A percentile compares a stretch with the other conserved stretches of the same genome.
These are phyloP conservation scores for Trichophyton equinum DNA, from an alignment of 2,329 filamentous ascomycete species.

Conservation along the genomic window DNA sequence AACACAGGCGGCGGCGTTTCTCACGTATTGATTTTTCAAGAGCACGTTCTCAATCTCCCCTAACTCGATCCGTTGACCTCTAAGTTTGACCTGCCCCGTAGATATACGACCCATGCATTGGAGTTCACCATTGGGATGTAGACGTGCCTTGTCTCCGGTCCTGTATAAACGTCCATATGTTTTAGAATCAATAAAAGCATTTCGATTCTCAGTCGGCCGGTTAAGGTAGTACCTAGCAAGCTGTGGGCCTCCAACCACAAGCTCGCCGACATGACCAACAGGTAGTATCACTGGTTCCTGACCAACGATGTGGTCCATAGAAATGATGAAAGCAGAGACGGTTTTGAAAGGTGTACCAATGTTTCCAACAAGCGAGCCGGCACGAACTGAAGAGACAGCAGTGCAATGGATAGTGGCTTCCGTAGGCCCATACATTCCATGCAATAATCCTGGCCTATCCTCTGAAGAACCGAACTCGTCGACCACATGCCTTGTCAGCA, in stretches of 20 bases:
- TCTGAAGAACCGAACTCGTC: constrained; percentile 59
- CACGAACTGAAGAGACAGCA: constrained; percentile 50
- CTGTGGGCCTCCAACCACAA: constrained; percentile 69
- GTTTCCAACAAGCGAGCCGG: constrained; percentile 46
- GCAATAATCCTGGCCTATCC: constrained; percentile 51
- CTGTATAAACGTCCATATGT: constrained; percentile 61
- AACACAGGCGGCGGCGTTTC: constrained; percentile 54
- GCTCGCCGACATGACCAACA: constrained; percentile 58
- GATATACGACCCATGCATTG: constrained; percentile 72
- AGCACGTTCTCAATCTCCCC: constrained; percentile 71
- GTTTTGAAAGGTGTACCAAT: constrained; percentile 72
- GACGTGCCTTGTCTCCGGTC: constrained; percentile 69
- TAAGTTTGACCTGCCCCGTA: constrained; percentile 71
- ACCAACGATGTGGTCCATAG: constrained; percentile 26
- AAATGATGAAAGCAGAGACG: constrained; percentile 62
- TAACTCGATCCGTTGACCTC: constrained; percentile 73
- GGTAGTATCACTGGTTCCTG: constrained; percentile 44
- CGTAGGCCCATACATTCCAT: constrained; percentile 90
- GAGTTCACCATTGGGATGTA: constrained; percentile 55
- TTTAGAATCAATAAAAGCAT: constrained; percentile 55
- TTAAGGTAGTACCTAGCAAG: constrained; percentile 74
- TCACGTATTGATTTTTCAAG: constrained; percentile 48
- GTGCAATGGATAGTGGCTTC: constrained; percentile 89
- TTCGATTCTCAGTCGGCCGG: constrained; percentile 58
- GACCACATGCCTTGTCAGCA: constrained; percentile 68